Percentiles rank a stretch among this genome's conserved stretches.
Evolutionary conservation across 2,329 filamentous ascomycete genomes (phyloP).

Genomic region (Apiospora kogelbergensis): DNA sequence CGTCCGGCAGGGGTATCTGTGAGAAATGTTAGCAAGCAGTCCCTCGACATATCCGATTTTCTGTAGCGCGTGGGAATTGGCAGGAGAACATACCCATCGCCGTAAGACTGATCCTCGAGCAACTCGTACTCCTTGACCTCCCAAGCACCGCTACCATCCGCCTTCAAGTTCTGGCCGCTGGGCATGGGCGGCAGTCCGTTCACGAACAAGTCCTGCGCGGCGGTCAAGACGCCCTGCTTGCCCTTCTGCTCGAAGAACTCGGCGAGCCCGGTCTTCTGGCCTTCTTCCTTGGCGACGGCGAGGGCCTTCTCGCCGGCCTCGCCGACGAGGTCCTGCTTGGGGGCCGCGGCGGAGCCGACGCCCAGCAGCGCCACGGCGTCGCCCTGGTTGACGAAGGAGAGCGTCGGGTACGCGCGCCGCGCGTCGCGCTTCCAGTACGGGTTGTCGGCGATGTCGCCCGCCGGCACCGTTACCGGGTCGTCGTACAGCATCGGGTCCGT

Average conservation of each 20-base stretch:
- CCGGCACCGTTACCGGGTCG: slow-evolving; percentile 81
- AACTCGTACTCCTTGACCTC: slow-evolving; percentile 69
- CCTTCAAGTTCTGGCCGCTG: slow-evolving; percentile 60
- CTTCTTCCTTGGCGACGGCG: slow-evolving; percentile 73
- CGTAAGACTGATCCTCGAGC: slow-evolving; percentile 68
- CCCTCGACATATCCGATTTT: not conserved
- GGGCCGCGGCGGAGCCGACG: slow-evolving; percentile 77
- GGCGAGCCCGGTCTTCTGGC: slow-evolving; percentile 69
- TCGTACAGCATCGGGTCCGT: slow-evolving; percentile 71
- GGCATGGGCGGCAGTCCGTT: slow-evolving; percentile 86
- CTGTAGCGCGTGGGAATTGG: not conserved
- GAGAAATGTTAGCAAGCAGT: slow-evolving; percentile 29
- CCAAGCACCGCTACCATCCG: slow-evolving; percentile 47
- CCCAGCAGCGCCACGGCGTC: slow-evolving; percentile 83
- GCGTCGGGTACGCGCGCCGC: slow-evolving; percentile 77
- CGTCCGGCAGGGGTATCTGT: slow-evolving; percentile 63
- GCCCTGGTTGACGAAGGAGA: slow-evolving; percentile 78
- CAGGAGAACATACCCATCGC: slow-evolving; percentile 57
- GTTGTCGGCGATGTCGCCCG: slow-evolving; percentile 86
- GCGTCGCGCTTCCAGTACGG: slow-evolving; percentile 94
- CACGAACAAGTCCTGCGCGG: slow-evolving; percentile 62
- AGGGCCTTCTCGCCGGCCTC: slow-evolving; percentile 68
- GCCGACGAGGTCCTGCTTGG: slow-evolving; percentile 81
- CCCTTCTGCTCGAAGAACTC: slow-evolving; percentile 68
- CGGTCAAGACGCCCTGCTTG: slow-evolving; percentile 32